Evolutionary conservation across 305 asterid species (phyloP), one percentile per base, ranked within the genome.

Genomic region (Fraxinus sp.): DNA sequence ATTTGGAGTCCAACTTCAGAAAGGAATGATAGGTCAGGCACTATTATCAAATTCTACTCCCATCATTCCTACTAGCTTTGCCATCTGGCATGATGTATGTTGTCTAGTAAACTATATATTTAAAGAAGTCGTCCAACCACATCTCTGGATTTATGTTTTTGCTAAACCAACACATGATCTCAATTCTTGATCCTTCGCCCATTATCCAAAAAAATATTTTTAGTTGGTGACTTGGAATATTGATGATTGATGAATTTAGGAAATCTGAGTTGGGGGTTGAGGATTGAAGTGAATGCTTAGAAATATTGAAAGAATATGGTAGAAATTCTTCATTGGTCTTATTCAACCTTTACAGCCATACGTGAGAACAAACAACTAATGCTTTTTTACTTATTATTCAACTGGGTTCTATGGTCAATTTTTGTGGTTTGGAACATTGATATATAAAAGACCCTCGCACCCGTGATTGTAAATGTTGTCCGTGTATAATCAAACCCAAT

Each of bases 251-350:
- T 57, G 68, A 57, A 57, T 57, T 57, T 57, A 57, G 68, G 26
- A 57, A 57, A 57, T 5, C 8, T n/a, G 28, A 68, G 82, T 80
- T 82, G 30, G 79, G 52, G 62, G 13, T 14, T 16, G 46, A 46
- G 72, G 83, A 30, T 70, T 81, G 75, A 22, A 10, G 46, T 74
- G 70, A 52, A 35, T 75, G 35, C 59, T 46, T 80, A 39, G 81
- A 77, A 64, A 9, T 14, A 62, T 20, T 9, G 32, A 7, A 20
- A 20, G 71, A 62, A 62, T 62, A 22, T 13, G 14, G 30, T 62
- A 20, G 24, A n/a, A 57, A 57, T 57, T 16, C 68, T 57, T 57
- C 26, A 10, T 77, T 74, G 11, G 20, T 68, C 28, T 81, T 49
- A 72, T 57, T 84, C 14, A 4, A 55, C 76, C 71, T 77, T 75